A percentile compares a stretch with the other conserved stretches of the same genome.
Evolutionary conservation across 805 yeast genomes (phyloP).

Genomic region (Spathaspora sp.): DNA sequence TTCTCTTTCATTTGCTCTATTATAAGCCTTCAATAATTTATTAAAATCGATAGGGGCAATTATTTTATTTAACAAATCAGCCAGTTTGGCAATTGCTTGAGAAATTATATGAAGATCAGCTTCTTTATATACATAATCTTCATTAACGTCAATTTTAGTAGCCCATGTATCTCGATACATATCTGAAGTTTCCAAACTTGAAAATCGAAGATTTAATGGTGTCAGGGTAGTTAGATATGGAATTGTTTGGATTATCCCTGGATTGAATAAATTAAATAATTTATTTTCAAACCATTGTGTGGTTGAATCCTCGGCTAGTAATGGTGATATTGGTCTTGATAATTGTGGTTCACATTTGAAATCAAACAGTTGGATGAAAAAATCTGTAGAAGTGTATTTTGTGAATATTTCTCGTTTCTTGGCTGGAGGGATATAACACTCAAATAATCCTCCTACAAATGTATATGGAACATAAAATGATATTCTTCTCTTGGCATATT

Average conservation of each 20-base stretch:
- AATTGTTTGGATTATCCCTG: conserved; percentile 40
- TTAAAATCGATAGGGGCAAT: conserved; percentile 19
- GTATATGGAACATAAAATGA: conserved; percentile 52
- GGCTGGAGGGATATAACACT: conserved; percentile 38
- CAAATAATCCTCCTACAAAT: conserved; percentile 63
- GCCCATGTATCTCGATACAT: conserved; percentile 42
- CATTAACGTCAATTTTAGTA: conserved; percentile 44
- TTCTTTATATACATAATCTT: conserved; percentile 40
- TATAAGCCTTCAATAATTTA: conserved; percentile 7
- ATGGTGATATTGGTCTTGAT: conserved; percentile 49
- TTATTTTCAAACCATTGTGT: conserved; percentile 41
- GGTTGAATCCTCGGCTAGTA: conserved; percentile 54
- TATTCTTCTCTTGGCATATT: conserved; percentile 43
- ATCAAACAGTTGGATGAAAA: conserved; percentile 12
- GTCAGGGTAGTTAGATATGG: conserved; percentile 59
- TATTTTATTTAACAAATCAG: conserved; percentile 19
- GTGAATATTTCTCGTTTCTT: conserved; percentile 19
- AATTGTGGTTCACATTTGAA: conserved; percentile 31
- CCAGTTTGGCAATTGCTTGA: conserved; percentile 18
- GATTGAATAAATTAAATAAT: conserved; percentile 14
- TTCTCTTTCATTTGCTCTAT: conserved; percentile 8
- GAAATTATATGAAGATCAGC: conserved; percentile 34
- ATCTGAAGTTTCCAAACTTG: conserved; percentile 26
- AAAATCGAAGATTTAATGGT: conserved; percentile 31
- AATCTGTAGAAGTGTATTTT: conserved; percentile 10